These are phyloP conservation scores for Xenoacremonium recifei DNA, from an alignment of 2,329 filamentous ascomycete species.

Conservation along the genomic window DNA sequence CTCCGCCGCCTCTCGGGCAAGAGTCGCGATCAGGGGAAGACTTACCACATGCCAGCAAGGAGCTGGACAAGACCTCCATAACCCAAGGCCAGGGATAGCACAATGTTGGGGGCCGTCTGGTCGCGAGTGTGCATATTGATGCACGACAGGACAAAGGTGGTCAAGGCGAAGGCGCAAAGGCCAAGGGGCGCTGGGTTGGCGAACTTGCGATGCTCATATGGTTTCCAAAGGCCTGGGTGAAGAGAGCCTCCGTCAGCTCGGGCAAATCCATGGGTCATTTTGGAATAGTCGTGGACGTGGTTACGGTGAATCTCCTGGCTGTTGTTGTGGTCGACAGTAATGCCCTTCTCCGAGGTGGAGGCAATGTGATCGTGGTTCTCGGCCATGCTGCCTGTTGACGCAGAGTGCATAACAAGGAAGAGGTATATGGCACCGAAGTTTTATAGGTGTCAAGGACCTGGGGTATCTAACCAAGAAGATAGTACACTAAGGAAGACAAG, in stretches of 20 bases:
- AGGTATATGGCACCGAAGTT: background rate
- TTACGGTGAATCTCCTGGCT: slow-evolving; percentile 18
- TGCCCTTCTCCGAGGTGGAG: slow-evolving; percentile 25
- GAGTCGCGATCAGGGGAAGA: slow-evolving; percentile 17
- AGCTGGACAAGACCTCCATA: slow-evolving; percentile 76
- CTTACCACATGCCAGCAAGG: slow-evolving; percentile 83
- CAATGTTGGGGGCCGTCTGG: slow-evolving; percentile 62
- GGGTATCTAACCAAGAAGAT: background rate
- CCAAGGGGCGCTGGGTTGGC: slow-evolving; percentile 79
- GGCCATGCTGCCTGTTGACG: background rate
- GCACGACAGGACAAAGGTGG: slow-evolving; percentile 74
- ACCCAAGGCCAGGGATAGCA: slow-evolving; percentile 66
- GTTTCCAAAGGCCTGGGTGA: slow-evolving; percentile 67
- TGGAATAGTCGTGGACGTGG: slow-evolving; percentile 25
- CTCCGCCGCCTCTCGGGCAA: background rate
- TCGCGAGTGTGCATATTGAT: slow-evolving; percentile 68
- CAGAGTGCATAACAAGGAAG: background rate
- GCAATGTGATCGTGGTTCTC: background rate
- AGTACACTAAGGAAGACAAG: background rate
- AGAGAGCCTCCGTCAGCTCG: slow-evolving; percentile 69
- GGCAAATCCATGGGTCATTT: slow-evolving; percentile 22
- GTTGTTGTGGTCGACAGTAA: slow-evolving; percentile 19
- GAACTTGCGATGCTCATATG: slow-evolving; percentile 66
- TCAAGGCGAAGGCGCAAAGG: slow-evolving; percentile 76
- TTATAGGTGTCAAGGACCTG: no score